Conservation (phyloP, 306 rosid species). For the Inga laurina region DNA sequence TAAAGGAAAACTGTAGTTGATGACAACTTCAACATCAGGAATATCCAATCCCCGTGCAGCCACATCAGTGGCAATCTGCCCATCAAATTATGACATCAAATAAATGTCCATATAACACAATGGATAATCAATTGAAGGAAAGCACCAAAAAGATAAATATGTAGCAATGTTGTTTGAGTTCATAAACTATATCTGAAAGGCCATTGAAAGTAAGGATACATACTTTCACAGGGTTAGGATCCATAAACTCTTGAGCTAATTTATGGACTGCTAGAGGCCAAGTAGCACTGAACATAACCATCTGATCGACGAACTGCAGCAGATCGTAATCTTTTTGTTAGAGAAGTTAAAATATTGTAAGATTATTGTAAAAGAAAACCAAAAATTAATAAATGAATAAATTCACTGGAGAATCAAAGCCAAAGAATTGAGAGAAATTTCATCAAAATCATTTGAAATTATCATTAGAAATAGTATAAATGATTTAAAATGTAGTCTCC, state of each 20-base stretch:
- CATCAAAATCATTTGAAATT: neutral
- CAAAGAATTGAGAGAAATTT: neutral
- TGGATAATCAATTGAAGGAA: neutral
- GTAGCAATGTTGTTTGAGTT: neutral
- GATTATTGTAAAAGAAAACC: neutral
- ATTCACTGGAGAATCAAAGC: neutral
- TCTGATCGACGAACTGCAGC: conserved; percentile 88
- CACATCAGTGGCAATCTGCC: conserved; percentile 94
- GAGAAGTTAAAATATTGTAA: conserved; percentile 17
- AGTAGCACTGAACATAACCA: conserved; percentile 98
- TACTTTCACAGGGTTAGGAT: conserved; percentile 91
- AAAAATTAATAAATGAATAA: neutral
- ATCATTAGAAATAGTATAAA: neutral
- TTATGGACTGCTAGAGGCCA: conserved; percentile 91
- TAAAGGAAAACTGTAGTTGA: conserved; percentile 91
- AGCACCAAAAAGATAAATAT: neutral
- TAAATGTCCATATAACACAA: conserved; percentile 4
- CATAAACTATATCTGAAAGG: neutral
- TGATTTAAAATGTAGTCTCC: neutral
- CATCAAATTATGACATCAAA: conserved; percentile 21
- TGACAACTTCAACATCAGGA: conserved; percentile 95
- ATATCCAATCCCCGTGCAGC: conserved; percentile 98
- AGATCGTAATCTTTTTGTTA: conserved; percentile 16
- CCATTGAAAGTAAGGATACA: conserved; percentile 30
- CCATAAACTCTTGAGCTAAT: conserved; percentile 96